phyloP scores from a whole-genome alignment of 305 asterid species.

The Fraxinus velutina region DNA sequence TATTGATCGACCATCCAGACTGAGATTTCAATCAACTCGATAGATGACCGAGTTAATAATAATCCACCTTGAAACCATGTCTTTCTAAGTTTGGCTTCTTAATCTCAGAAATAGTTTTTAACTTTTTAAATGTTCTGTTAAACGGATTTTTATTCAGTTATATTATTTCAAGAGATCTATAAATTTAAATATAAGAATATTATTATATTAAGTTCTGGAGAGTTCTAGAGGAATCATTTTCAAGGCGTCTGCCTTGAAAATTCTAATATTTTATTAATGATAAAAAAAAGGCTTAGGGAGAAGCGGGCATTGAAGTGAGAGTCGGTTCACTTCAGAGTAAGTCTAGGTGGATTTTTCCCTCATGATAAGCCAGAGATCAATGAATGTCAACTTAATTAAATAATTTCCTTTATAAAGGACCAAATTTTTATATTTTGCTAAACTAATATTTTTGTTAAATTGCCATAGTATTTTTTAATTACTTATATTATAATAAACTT shows the following conservation, averaged over 20 bases:
- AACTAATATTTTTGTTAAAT: background rate
- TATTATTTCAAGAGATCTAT: background rate
- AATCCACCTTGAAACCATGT: background rate
- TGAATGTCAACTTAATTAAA: background rate
- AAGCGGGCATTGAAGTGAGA: background rate
- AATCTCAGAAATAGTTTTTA: no score
- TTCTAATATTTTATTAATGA: no score
- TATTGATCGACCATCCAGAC: no score
- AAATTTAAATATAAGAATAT: background rate
- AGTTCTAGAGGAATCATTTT: background rate
- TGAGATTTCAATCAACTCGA: background rate
- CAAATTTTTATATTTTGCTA: background rate
- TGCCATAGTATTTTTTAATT: background rate
- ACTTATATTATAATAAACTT: background rate
- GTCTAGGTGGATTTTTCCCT: background rate
- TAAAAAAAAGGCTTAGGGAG: no score
- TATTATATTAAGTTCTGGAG: background rate
- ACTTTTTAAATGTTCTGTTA: background rate
- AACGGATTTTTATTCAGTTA: background rate
- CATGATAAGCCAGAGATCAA: background rate
- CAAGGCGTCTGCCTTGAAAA: no score
- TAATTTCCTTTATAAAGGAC: background rate
- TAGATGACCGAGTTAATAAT: background rate
- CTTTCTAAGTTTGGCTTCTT: background rate
- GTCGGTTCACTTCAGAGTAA: background rate